A percentile compares a stretch with the other conserved stretches of the same genome.
Evolutionary conservation across 2,329 filamentous ascomycete species (phyloP).

Genomic region (Beauveria sp.): DNA sequence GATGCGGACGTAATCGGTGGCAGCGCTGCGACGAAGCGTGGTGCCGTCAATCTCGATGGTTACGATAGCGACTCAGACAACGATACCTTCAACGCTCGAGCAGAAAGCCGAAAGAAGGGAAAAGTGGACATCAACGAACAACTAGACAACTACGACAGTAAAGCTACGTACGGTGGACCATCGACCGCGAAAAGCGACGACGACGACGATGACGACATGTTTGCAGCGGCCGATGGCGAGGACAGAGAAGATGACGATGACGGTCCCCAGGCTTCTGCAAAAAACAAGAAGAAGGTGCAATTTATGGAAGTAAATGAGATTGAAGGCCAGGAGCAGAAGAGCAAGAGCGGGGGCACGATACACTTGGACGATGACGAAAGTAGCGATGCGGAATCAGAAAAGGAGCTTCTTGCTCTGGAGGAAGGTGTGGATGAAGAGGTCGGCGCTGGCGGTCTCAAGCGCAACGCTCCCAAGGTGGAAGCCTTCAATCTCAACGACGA

Average conservation of each 20-base stretch:
- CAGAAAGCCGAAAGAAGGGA: slow-evolving; percentile 48
- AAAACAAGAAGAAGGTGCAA: slow-evolving; percentile 54
- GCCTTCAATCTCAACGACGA: slow-evolving; percentile 91
- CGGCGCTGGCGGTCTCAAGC: slow-evolving; percentile 83
- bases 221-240: slow-evolving; percentile 38
- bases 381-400: slow-evolving; percentile 59
- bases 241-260: slow-evolving; percentile 37
- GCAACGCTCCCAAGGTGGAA: slow-evolving; percentile 86
- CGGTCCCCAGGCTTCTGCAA: slow-evolving; percentile 32
- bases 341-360: slow-evolving; percentile 67
- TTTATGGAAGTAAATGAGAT: slow-evolving; percentile 59
- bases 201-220: slow-evolving; percentile 31
- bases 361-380: slow-evolving; percentile 48
- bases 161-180: slow-evolving; percentile 25
- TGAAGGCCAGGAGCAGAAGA: slow-evolving; percentile 67
- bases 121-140: slow-evolving; percentile 44
- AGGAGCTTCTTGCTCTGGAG: slow-evolving; percentile 63
- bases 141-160: slow-evolving; percentile 46
- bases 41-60: slow-evolving; percentile 91
- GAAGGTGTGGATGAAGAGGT: slow-evolving; percentile 81
- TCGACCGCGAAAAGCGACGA: slow-evolving; percentile 22
- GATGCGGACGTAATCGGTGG: slow-evolving; percentile 91
- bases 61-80: slow-evolving; percentile 93
- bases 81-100: slow-evolving; percentile 75
- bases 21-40: slow-evolving; percentile 71